Base-by-base conservation (phyloP, 305 asterid genomes). In the Fraxinus ornus region DNA sequence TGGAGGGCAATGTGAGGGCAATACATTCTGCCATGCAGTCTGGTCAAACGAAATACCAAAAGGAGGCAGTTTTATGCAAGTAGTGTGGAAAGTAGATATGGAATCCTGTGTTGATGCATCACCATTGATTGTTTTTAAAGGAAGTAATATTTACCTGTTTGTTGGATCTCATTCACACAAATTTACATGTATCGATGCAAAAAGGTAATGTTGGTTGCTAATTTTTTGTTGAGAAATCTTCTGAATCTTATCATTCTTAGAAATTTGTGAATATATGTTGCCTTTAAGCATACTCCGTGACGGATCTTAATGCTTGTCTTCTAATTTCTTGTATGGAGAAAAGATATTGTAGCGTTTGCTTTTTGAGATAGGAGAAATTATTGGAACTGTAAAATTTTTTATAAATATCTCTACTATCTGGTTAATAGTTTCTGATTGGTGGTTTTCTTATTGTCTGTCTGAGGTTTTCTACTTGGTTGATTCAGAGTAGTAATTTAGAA, bases 21-120 rank as follows among this genome's bases (percentile, higher is more conserved):
- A 84, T 71, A 79, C 39, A 88, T 83, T 80, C 76, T 68, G 86
- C 81, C 85, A 73, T 62, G 78, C 79, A 39, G 82, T 80, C 79
- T 82, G 88, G 89, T 82, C 89, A 79, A 87, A 82, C 83, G 84
- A 83, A 84, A 33, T 88, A 64, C 81, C 89, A 81, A 80, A 85
- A 79, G 84, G 90, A 82, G 88, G 82, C 83, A 87, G 89, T 81
- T 85, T 81, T 82, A 81, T 95, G 93, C 88, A 47, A 82, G 88
- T 90, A 83, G 79, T 78, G 33, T 95, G 98, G 99, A 92, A 92
- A 91, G 89, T 92, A 75, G 83, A 88, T 86, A 82, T 90, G 94
- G 91, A 87, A 71, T 93, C 99, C 84, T 95, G 99, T 88, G 95
- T 95, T 82, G 99, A 95, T 87, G 99, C 99, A 78, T 95, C 99